Conservation (phyloP, 352 stramenopile genomes). For the Discostella stelligera region DNA sequence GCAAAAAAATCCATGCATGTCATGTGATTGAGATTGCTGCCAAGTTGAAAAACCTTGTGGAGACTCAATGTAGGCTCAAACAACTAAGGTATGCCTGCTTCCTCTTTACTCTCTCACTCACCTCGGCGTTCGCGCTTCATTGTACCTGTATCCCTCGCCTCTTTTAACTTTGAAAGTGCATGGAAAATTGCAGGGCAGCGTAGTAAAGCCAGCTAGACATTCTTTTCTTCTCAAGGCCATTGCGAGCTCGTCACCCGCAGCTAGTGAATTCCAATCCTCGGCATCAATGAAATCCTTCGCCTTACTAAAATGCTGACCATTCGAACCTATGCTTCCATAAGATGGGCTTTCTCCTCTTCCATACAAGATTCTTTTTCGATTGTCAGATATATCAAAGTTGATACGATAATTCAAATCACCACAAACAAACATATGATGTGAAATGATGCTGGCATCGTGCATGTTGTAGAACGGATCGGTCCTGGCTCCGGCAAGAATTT, state of each 20-base stretch:
- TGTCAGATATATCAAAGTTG: constrained; percentile 30
- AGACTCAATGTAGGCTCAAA: not conserved
- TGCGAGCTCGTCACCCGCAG: constrained; percentile 64
- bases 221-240: constrained; percentile 61
- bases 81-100: not conserved
- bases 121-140: constrained; percentile 66
- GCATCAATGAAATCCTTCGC: constrained; percentile 48
- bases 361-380: not conserved
- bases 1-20: not conserved
- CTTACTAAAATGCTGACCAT: constrained; percentile 32
- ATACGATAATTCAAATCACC: constrained; percentile 79
- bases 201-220: constrained; percentile 67
- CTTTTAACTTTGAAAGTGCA: constrained; percentile 76
- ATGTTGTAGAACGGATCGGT: constrained; percentile 45
- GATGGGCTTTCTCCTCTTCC: not conserved
- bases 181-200: constrained; percentile 66
- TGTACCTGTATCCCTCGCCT: constrained; percentile 63
- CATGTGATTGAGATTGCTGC: not conserved
- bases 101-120: constrained; percentile 11
- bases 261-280: constrained; percentile 61
- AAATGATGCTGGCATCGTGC: constrained; percentile 64
- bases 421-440: constrained; percentile 73
- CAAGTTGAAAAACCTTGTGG: not conserved
- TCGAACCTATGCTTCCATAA: constrained; percentile 2
- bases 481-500: constrained; percentile 66